Base-by-base conservation (phyloP, 345 rosid species). In the Melaleuca quinquenervia region DNA sequence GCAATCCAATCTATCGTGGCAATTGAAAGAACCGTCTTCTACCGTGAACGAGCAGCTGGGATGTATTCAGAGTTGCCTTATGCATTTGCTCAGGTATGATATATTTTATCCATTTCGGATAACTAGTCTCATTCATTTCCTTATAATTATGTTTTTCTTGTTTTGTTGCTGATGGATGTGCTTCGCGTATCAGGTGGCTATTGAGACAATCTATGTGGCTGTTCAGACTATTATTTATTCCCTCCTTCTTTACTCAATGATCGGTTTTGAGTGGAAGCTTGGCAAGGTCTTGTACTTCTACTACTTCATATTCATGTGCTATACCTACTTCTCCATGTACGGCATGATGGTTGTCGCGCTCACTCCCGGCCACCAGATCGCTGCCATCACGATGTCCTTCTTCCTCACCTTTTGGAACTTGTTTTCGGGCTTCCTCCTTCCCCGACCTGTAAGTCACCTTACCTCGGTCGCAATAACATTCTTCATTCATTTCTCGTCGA, bases 1-100 rank as follows among this genome's bases (percentile, higher is more conserved):
- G 64, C 92, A 6, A 90, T 91, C 64, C 89, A 88, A 76, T 85
- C 91, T n/a, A 88, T 90, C 14, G 89, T 91, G 24, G 82, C 91
- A 20, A 75, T 89, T 16, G 93, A 91, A 85, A 89, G 92, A 84
- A 90, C 91, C 4, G 92, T 90, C 22, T 91, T 91, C 87, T 91
- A 91, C 54, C 84, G 91, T 3, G 92, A 91, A 86, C 89, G 89
- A 82, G 90, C 92, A 21, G 92, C 93, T 0, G 91, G 92, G 32
- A 91, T 91, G 93, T 91, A 91, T 82, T 91, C 90, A 20, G 89
- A 85, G 45, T 88, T 90, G 64, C 90, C 92, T 48, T 90, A 90
- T 60, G 92, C 93, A 27, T 85, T 90, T 78, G 91, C 90, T 15
- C 92, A 91, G 83, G 92, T 90, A 85, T 75, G 11, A 76, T 62